These are phyloP conservation scores for Akanthomyces dipterigenus DNA, from an alignment of 2,329 filamentous ascomycete species.

Conservation along the genomic window DNA sequence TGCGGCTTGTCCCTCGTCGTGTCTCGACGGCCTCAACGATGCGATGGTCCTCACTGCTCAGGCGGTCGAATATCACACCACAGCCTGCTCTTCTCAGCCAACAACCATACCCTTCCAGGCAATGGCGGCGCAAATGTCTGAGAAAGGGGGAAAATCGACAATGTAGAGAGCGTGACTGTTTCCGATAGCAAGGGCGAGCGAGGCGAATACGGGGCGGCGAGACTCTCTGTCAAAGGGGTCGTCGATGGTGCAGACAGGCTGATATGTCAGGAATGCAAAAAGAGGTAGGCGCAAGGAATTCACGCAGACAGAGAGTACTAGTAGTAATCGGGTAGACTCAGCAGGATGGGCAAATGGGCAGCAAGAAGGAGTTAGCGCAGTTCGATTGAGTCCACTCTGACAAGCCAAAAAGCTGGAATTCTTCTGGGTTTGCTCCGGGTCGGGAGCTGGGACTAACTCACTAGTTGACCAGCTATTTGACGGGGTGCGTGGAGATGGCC, in stretches of 20 bases:
- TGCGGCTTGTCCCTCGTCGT: background rate
- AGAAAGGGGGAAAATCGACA: background rate
- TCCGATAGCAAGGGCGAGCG: background rate
- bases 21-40: background rate
- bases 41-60: slow-evolving; percentile 2
- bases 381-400: slow-evolving; percentile 3
- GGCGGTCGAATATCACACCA: slow-evolving; percentile 1
- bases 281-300: background rate
- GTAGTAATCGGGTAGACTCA: background rate
- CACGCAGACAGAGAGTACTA: background rate
- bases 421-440: slow-evolving; percentile 4
- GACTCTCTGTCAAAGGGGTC: background rate
- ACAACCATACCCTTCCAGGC: slow-evolving; percentile 8
- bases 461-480: background rate
- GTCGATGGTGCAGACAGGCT: background rate
- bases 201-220: background rate
- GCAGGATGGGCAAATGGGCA: background rate
- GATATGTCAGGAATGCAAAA: slow-evolving; percentile 8
- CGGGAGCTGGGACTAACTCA: background rate
- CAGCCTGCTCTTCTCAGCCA: background rate
- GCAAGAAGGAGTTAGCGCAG: slow-evolving; percentile 2
- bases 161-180: background rate
- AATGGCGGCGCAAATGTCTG: slow-evolving; percentile 1
- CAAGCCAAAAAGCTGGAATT: background rate
- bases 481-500: slow-evolving; percentile 13